phyloP scores from a whole-genome alignment of 192 early-diverging fungal genomes.

The Gaertneriomyces semiglobifer region DNA sequence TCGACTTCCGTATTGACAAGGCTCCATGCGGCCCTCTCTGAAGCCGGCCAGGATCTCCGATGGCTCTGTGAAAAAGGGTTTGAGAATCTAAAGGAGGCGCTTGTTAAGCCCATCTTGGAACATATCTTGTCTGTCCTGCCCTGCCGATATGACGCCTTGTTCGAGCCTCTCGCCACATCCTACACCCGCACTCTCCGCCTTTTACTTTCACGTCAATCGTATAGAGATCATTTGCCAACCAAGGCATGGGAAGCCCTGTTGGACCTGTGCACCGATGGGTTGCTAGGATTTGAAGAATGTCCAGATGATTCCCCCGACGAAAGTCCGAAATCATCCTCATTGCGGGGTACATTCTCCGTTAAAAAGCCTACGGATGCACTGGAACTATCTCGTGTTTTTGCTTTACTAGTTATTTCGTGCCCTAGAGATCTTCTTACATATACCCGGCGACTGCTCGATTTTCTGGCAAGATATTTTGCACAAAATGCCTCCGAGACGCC shows the following conservation, averaged over 20 bases:
- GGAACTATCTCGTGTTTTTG: slow-evolving; percentile 16
- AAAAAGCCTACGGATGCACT: background rate
- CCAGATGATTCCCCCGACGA: background rate
- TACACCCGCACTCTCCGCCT: slow-evolving; percentile 15
- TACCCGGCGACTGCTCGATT: slow-evolving; percentile 8
- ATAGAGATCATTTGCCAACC: slow-evolving; percentile 15
- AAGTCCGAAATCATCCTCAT: background rate
- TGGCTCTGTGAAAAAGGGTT: slow-evolving; percentile 14
- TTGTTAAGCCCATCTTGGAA: slow-evolving; percentile 10
- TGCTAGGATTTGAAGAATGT: background rate
- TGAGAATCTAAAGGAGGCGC: background rate
- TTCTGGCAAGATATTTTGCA: slow-evolving; percentile 18
- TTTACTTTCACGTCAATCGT: slow-evolving; percentile 10
- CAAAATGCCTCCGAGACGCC: slow-evolving; percentile 4
- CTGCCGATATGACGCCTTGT: slow-evolving; percentile 14
- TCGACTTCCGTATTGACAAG: background rate
- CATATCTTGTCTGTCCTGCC: slow-evolving; percentile 25
- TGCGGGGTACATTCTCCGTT: too few relatives aligned
- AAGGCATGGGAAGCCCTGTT: slow-evolving; percentile 13
- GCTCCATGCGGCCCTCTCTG: background rate
- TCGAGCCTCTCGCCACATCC: slow-evolving; percentile 15
- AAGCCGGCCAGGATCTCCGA: slow-evolving; percentile 11
- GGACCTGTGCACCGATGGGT: slow-evolving; percentile 8
- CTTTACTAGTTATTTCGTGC: slow-evolving; percentile 13
- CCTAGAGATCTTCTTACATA: slow-evolving; percentile 1